Evolutionary conservation across 2,329 filamentous ascomycete species (phyloP).

Genomic region (Rhynchosporium agropyri): DNA sequence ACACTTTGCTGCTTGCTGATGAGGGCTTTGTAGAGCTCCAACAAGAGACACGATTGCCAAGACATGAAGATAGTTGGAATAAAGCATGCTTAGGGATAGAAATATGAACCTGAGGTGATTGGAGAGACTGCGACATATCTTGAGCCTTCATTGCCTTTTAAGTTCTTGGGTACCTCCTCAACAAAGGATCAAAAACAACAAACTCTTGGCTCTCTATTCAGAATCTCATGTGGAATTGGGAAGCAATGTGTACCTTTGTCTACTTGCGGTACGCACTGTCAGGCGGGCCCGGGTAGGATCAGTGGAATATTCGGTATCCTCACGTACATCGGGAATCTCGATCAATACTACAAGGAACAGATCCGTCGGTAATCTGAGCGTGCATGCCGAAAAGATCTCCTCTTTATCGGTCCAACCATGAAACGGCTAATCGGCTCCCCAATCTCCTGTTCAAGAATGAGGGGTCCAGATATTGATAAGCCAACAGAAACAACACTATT

Average conservation of each 20-base stretch:
- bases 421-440: not conserved
- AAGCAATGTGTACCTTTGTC: not conserved
- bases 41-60: not conserved
- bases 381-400: not conserved
- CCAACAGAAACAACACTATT: slow-evolving; percentile 12
- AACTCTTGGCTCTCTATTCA: slow-evolving; percentile 2
- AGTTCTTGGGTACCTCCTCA: not conserved
- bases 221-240: slow-evolving; percentile 3
- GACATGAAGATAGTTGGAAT: not conserved
- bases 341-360: not conserved
- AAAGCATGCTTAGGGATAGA: not conserved
- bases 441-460: slow-evolving; percentile 7
- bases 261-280: not conserved
- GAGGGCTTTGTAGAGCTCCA: not conserved
- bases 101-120: not conserved
- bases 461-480: not conserved
- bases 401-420: slow-evolving; percentile 9
- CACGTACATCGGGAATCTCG: not conserved
- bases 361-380: not conserved
- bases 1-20: not conserved
- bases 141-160: not conserved
- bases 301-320: not conserved
- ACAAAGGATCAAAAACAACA: not conserved
- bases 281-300: not conserved
- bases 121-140: not conserved